Evolutionary conservation across 352 stramenopile species (phyloP).

Genomic region (Globisporangium canariense): DNA sequence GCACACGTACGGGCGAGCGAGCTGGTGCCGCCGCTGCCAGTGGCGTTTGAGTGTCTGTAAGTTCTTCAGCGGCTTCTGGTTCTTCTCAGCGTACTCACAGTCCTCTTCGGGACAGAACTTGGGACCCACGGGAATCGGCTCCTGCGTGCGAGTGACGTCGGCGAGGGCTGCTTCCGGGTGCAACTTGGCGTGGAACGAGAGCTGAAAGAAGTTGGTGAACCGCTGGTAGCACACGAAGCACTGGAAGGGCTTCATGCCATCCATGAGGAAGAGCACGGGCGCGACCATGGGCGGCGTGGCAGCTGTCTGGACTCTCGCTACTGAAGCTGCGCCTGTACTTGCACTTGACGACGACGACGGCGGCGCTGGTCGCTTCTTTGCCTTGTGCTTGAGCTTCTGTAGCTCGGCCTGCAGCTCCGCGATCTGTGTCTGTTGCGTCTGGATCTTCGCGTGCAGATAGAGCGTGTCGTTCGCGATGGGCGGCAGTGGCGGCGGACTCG

Average conservation of each 20-base stretch:
- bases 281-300: conserved; percentile 30
- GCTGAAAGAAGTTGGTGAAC: conserved; percentile 69
- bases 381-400: conserved; percentile 21
- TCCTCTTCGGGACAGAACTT: conserved; percentile 54
- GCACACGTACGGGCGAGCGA: conserved; percentile 47
- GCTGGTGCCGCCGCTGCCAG: conserved; percentile 64
- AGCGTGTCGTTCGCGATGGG: neutral
- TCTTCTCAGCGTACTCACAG: conserved; percentile 49
- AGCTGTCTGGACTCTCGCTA: neutral
- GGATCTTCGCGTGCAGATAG: conserved; percentile 33
- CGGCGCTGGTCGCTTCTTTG: conserved; percentile 6
- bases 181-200: conserved; percentile 69
- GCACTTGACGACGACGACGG: neutral
- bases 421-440: conserved; percentile 46
- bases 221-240: conserved; percentile 51
- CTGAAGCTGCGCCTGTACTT: neutral
- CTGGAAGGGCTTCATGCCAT: conserved; percentile 63
- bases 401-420: conserved; percentile 35
- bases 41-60: conserved; percentile 73
- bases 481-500: neutral
- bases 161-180: conserved; percentile 30
- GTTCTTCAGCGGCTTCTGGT: conserved; percentile 52
- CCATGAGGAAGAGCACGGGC: conserved; percentile 49
- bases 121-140: conserved; percentile 46
- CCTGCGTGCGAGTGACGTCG: conserved; percentile 35